Base-by-base conservation (phyloP, 1,284 basidiomycete genomes). In the Afroboletus lepidellus region DNA sequence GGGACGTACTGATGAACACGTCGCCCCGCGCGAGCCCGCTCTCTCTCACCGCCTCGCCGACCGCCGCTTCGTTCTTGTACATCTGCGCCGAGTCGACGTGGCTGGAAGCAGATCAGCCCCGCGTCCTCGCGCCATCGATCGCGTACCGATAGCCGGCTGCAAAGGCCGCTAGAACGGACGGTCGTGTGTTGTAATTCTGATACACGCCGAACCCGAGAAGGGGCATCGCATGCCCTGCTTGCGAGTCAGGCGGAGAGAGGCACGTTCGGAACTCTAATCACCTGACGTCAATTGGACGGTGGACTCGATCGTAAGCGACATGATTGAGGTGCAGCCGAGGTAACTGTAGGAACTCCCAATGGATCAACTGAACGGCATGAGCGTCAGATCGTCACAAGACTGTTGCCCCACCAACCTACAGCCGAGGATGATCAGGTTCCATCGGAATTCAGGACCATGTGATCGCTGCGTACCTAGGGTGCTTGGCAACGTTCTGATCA, bases 171-270 rank as follows among this genome's bases (percentile, higher is more conserved):
- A 84, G 65, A n/a, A 84, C 80, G 11, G 85, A 83, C 0, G 78
- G 65, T 29, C 73, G 75, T 23, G 82, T 69, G 46, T 81, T 77
- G 57, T 81, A 75, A 72, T 87, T 87, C 62, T 86, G 80, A 63
- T 87, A 94, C 12, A 93, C 87, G 15, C 92, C 92, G 50, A 92
- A 84, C 1, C 92, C 92, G 1, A 94, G 76, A n/a, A 81, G 69
- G 38, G 91, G 91, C 71, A 94, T 84, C 27, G 64, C 49, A 64
- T 79, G 72, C 5, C 83, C 85, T 80, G 54, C 54, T 23, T 46
- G 13, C n/a, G 46, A 29, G 46, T 24, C 13, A n/a, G 23, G 56
- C 12, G 57, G 47, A 41, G 29, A 30, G 29, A 30, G 29, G 3
- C 29, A 30, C 9, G 9, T 50, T 33, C 27, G 27, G 25, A 56